phyloP scores from a whole-genome alignment of 306 rosid species.

The Quillaja saponaria region DNA sequence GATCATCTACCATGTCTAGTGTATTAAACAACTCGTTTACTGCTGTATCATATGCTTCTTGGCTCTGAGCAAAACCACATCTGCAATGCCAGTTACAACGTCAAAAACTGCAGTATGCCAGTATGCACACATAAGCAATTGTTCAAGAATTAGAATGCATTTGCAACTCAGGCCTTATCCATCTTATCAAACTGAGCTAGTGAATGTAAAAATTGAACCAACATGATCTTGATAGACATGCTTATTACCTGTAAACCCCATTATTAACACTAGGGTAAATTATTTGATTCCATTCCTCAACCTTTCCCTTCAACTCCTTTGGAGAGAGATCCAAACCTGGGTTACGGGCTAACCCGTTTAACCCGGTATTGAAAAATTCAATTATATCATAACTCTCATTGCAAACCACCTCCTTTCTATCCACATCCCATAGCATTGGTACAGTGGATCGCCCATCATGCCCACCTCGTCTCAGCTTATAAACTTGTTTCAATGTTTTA shows the following conservation, averaged over 20 bases:
- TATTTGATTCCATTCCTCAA: slow-evolving; percentile 71
- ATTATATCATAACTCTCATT: slow-evolving; percentile 84
- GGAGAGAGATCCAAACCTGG: slow-evolving; percentile 75
- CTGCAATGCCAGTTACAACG: slow-evolving; percentile 29
- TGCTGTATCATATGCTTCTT: slow-evolving; percentile 72
- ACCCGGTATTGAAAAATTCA: slow-evolving; percentile 63
- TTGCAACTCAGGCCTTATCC: too few relatives aligned
- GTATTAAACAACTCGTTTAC: slow-evolving; percentile 62
- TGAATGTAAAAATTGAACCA: too few relatives aligned
- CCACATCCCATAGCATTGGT: slow-evolving; percentile 76
- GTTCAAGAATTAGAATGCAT: too few relatives aligned
- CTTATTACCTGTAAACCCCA: slow-evolving; percentile 87
- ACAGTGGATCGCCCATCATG: slow-evolving; percentile 74
- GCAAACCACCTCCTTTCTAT: slow-evolving; percentile 58
- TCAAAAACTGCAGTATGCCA: fast-evolving
- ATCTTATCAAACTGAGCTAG: too few relatives aligned
- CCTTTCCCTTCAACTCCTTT: slow-evolving; percentile 51
- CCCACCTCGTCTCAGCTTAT: slow-evolving; percentile 60
- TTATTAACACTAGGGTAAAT: slow-evolving; percentile 84
- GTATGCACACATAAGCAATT: neutral
- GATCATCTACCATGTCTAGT: slow-evolving; percentile 61
- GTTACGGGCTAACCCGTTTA: slow-evolving; percentile 58
- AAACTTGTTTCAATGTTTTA: slow-evolving; percentile 64
- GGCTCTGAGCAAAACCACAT: slow-evolving; percentile 97
- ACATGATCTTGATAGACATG: too few relatives aligned